phyloP scores from a whole-genome alignment of 805 yeast species.

The Spathaspora sp. region DNA sequence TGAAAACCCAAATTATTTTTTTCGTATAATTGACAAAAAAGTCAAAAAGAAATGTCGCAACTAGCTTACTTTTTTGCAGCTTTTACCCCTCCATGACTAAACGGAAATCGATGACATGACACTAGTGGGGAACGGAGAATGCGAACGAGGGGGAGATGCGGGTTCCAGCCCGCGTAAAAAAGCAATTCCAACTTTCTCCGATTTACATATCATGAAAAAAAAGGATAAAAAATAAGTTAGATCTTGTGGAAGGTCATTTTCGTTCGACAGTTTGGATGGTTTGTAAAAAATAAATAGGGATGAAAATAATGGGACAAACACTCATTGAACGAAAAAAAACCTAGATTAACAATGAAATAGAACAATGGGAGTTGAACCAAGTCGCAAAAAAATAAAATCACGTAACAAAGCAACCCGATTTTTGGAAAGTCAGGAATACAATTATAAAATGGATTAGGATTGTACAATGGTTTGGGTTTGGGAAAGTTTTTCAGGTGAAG shows the following conservation, averaged over 20 bases:
- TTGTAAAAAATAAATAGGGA: not conserved
- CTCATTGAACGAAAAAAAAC: too few species aligned
- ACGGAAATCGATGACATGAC: not conserved
- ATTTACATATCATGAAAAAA: not conserved
- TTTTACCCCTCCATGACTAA: not conserved
- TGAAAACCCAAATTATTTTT: not conserved
- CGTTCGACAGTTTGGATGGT: too few species aligned
- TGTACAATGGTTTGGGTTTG: too few species aligned
- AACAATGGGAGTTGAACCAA: too few species aligned
- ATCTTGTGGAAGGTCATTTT: not conserved
- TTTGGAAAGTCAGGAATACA: too few species aligned
- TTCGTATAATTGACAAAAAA: not conserved
- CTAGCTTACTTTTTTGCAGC: too few species aligned
- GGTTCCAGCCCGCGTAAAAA: not conserved
- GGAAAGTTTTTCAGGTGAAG: too few species aligned
- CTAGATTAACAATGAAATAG: too few species aligned
- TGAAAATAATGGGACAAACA: not conserved
- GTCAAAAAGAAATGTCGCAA: not conserved
- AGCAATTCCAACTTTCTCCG: not conserved
- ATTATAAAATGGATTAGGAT: too few species aligned
- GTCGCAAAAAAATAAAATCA: too few species aligned
- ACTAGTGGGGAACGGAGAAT: not conserved
- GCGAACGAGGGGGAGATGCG: not conserved
- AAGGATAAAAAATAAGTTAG: not conserved
- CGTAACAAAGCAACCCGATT: too few species aligned